Conservation (phyloP, 176 grass and related monocot genomes). For the Ananas comosus region DNA sequence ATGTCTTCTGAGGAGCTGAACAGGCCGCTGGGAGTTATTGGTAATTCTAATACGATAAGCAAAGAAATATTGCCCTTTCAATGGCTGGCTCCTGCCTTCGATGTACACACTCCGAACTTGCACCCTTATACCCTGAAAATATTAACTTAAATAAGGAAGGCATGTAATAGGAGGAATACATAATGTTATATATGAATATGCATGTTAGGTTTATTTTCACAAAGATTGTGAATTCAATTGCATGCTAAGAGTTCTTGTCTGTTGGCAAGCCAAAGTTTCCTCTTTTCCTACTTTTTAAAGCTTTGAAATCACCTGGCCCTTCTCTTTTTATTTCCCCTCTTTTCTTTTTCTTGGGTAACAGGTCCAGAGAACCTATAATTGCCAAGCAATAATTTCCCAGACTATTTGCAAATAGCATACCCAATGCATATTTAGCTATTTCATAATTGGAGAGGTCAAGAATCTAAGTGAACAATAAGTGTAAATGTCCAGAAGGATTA, state of each 20-base stretch:
- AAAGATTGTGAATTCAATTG: too few species aligned
- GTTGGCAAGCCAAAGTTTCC: too few species aligned
- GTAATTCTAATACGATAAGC: conserved; percentile 83
- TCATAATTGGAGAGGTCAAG: not conserved
- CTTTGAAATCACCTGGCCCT: too few species aligned
- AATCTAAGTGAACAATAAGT: not conserved
- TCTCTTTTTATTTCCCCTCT: too few species aligned
- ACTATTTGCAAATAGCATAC: not conserved
- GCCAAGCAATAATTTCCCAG: not conserved
- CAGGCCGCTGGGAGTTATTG: conserved; percentile 57
- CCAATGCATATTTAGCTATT: not conserved
- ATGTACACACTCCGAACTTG: conserved; percentile 91
- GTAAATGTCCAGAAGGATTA: not conserved
- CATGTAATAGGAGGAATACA: conserved; percentile 6
- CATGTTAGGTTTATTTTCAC: too few species aligned
- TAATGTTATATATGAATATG: too few species aligned
- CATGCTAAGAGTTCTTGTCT: too few species aligned
- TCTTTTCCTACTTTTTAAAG: too few species aligned
- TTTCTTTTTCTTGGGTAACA: too few species aligned
- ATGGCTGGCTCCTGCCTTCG: conserved; percentile 61
- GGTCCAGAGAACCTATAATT: not conserved
- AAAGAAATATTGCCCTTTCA: conserved; percentile 80
- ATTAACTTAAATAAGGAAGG: not conserved
- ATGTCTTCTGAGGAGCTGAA: conserved; percentile 68
- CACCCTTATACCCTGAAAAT: conserved; percentile 62